Evolutionary conservation across 148 eudicot genomes (phyloP).

Genomic region (Nyssa sinensis): DNA sequence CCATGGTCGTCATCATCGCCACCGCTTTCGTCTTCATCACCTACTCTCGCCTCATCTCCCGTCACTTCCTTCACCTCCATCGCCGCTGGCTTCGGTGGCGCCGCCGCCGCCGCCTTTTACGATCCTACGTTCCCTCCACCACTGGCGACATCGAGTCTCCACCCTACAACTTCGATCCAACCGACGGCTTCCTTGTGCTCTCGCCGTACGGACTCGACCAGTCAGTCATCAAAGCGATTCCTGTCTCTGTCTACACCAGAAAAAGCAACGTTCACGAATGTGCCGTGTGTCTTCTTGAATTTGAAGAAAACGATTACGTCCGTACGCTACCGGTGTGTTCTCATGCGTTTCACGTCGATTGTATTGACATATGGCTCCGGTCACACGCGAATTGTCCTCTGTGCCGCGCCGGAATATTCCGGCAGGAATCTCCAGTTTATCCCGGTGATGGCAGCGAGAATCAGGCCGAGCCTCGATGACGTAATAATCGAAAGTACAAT

Average conservation of each 20-base stretch:
- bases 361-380: slow-evolving; percentile 84
- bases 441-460: slow-evolving; percentile 77
- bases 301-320: slow-evolving; percentile 73
- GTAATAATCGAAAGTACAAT: slow-evolving; percentile 45
- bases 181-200: slow-evolving; percentile 46
- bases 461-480: slow-evolving; percentile 69
- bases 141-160: slow-evolving; percentile 55
- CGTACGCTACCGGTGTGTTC: slow-evolving; percentile 78
- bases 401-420: slow-evolving; percentile 65
- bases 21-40: slow-evolving; percentile 73
- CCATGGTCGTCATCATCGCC: slow-evolving; percentile 79
- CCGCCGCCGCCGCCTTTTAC: slow-evolving; percentile 43
- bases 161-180: slow-evolving; percentile 38
- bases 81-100: slow-evolving; percentile 43
- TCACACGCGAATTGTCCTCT: slow-evolving; percentile 91
- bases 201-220: slow-evolving; percentile 89
- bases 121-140: slow-evolving; percentile 34
- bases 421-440: slow-evolving; percentile 51
- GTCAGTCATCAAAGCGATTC: slow-evolving; percentile 64
- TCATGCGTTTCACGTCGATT: slow-evolving; percentile 87
- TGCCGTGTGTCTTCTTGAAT: slow-evolving; percentile 80
- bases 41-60: slow-evolving; percentile 75
- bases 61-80: slow-evolving; percentile 34
- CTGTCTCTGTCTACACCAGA: slow-evolving; percentile 55
- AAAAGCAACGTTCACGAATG: slow-evolving; percentile 52